A percentile compares a stretch with the other conserved stretches of the same genome.
These are phyloP conservation scores for Syzygium oleosum DNA, from an alignment of 345 rosid genomes.

Conservation along the genomic window DNA sequence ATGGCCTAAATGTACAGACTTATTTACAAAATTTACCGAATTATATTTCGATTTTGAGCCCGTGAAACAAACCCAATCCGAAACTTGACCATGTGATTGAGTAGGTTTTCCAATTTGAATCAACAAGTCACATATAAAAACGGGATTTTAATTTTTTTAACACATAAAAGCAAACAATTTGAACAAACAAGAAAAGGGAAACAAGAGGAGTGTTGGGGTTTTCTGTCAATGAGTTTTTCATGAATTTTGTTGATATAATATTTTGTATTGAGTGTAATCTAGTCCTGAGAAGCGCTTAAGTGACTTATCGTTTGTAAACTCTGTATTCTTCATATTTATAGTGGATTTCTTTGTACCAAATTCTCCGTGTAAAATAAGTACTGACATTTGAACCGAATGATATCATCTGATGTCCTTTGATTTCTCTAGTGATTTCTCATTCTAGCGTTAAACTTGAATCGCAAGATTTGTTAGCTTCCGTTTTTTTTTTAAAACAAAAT, in stretches of 20 bases:
- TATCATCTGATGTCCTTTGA: neutral
- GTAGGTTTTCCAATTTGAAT: neutral
- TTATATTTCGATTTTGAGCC: neutral
- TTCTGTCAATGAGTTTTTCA: neutral
- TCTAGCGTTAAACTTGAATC: neutral
- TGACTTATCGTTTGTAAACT: neutral
- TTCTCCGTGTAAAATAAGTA: neutral
- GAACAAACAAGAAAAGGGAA: neutral
- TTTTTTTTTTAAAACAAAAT: neutral
- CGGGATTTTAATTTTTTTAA: neutral
- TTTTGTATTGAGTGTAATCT: neutral
- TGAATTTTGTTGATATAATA: neutral
- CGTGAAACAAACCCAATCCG: neutral
- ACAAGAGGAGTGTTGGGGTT: accelerated
- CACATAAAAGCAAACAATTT: neutral
- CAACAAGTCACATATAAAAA: neutral
- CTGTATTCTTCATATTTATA: neutral
- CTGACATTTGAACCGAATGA: neutral
- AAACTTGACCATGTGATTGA: neutral
- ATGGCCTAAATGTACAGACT: neutral
- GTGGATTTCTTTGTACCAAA: neutral
- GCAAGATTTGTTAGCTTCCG: neutral
- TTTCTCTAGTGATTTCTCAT: neutral
- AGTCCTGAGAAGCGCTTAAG: neutral
- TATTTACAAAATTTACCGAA: neutral